Conservation (phyloP, 331 rosid genomes). For the Spiraea crenata region DNA sequence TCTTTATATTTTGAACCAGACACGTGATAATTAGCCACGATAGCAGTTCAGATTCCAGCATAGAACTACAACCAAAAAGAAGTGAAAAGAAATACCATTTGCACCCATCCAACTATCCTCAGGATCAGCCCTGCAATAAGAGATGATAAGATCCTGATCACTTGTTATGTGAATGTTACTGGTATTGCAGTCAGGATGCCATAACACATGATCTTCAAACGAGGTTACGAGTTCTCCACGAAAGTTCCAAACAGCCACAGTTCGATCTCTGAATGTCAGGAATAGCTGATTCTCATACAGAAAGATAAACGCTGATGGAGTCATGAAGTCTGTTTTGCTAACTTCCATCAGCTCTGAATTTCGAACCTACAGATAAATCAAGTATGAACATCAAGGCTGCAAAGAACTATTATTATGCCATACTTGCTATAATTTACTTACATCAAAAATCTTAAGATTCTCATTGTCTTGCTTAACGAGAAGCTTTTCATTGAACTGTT, state of each 20-base stretch:
- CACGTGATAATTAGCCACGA: background rate
- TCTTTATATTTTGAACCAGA: background rate
- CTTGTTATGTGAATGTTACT: conserved; percentile 86
- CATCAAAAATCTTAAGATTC: conserved; percentile 89
- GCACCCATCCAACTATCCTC: conserved; percentile 74
- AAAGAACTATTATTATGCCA: background rate
- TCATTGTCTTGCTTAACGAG: conserved; percentile 94
- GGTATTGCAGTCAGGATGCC: conserved; percentile 97
- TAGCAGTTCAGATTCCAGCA: background rate
- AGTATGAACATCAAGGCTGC: conserved; percentile 4
- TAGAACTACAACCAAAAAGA: background rate
- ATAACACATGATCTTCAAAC: conserved; percentile 85
- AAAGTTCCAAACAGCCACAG: conserved; percentile 93
- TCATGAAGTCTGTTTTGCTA: conserved; percentile 81
- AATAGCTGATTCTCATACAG: conserved; percentile 86
- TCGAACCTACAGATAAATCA: conserved; percentile 59
- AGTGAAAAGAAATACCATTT: conserved; percentile 52
- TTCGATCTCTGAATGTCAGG: conserved; percentile 76
- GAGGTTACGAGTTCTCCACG: conserved; percentile 97
- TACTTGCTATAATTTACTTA: conserved; percentile 35
- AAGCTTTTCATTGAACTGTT: conserved; percentile 90
- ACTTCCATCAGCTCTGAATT: conserved; percentile 80
- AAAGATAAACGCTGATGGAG: conserved; percentile 92
- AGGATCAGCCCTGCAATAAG: conserved; percentile 92
- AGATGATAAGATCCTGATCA: conserved; percentile 92